phyloP scores from a whole-genome alignment of 225 moss, liverwort and hornwort species.

The Marchantia paleacea region DNA sequence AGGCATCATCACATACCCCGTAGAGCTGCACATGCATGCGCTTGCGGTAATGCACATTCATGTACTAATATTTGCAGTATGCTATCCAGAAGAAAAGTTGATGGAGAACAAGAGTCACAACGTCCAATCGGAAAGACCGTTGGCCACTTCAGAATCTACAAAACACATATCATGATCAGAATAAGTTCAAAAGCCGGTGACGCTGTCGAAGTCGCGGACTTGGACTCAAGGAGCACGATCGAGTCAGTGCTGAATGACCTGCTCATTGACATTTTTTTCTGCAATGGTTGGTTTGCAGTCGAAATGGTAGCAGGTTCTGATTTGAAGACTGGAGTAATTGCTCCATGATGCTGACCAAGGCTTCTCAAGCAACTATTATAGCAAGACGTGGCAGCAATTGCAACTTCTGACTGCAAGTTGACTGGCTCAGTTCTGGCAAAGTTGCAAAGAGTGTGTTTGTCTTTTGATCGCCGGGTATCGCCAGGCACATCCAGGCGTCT shows the following conservation, averaged over 20 bases:
- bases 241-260: not conserved
- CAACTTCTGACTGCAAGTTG: not conserved
- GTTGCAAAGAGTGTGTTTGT: not conserved
- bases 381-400: not conserved
- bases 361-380: not conserved
- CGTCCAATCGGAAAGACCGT: not conserved
- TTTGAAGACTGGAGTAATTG: not conserved
- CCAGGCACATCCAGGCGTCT: not conserved
- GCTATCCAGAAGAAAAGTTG: not conserved
- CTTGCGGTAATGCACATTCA: not conserved
- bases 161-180: not conserved
- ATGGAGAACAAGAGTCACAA: not conserved
- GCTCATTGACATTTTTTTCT: not conserved
- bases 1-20: not conserved
- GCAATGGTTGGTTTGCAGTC: not conserved
- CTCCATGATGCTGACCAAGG: not conserved
- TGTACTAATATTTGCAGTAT: not conserved
- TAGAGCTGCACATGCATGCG: constrained; percentile 1
- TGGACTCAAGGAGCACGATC: not conserved
- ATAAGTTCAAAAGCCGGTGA: not conserved
- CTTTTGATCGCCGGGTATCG: not conserved
- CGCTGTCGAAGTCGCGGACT: not conserved
- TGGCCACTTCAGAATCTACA: constrained; percentile 4
- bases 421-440: not conserved
- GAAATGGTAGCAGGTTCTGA: not conserved